phyloP scores from a whole-genome alignment of 2,329 filamentous ascomycete species.

The Botrytis fragariae region DNA sequence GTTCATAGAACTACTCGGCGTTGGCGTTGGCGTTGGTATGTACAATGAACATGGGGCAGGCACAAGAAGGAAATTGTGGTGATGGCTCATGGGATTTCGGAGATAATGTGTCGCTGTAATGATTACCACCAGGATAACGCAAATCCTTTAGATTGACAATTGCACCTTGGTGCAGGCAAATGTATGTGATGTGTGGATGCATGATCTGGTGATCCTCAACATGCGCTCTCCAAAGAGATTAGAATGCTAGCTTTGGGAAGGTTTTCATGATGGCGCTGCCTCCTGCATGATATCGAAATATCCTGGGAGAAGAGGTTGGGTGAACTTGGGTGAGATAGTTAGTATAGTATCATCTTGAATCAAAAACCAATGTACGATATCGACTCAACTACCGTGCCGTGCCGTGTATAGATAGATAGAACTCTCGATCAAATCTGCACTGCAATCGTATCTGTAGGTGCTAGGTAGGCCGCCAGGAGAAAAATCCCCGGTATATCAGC shows the following conservation, averaged over 20 bases:
- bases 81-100: neutral
- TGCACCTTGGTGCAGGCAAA: neutral
- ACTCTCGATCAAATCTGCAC: neutral
- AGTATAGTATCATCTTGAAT: neutral
- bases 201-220: neutral
- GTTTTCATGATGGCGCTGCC: neutral
- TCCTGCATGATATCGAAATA: neutral
- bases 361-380: neutral
- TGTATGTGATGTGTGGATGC: neutral
- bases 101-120: neutral
- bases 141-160: conserved; percentile 3
- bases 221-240: neutral
- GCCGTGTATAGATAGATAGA: neutral
- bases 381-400: conserved; percentile 5
- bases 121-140: conserved; percentile 11
- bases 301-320: neutral
- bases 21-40: neutral
- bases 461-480: neutral
- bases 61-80: conserved; percentile 7
- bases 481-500: neutral
- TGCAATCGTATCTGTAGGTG: neutral
- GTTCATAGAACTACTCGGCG: conserved; percentile 1
- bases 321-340: neutral
- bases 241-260: neutral
- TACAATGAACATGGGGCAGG: neutral